Percentiles rank a stretch among this genome's conserved stretches.
phyloP scores from a whole-genome alignment of 164 flowering plant genomes.

The Tetracentron sinense region DNA sequence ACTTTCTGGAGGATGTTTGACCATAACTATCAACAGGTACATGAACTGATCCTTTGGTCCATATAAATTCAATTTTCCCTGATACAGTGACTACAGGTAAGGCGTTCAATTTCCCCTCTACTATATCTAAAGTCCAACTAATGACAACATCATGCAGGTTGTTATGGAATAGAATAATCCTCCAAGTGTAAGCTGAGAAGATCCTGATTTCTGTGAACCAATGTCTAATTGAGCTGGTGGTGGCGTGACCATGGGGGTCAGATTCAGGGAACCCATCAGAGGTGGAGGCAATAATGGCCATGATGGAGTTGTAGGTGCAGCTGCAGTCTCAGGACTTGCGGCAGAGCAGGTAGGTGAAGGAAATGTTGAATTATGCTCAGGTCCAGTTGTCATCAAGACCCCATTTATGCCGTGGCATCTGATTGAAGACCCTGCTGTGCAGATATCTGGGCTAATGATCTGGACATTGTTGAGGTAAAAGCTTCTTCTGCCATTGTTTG shows the following conservation, averaged over 20 bases:
- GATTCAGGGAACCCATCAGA: conserved; percentile 6
- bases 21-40: background rate
- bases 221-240: conserved; percentile 6
- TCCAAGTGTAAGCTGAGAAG: conserved; percentile 1
- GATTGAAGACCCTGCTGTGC: conserved; percentile 50
- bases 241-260: conserved; percentile 8
- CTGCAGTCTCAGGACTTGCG: conserved; percentile 7
- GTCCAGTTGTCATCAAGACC: conserved; percentile 24
- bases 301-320: conserved; percentile 15
- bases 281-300: conserved; percentile 11
- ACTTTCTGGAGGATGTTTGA: background rate
- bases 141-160: conserved; percentile 11
- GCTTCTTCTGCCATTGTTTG: conserved; percentile 47
- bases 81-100: background rate
- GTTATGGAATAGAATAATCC: conserved; percentile 7
- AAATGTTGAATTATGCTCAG: conserved; percentile 12
- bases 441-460: conserved; percentile 64
- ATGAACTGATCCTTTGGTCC: background rate
- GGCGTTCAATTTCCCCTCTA: background rate
- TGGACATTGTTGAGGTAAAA: conserved; percentile 55
- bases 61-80: background rate
- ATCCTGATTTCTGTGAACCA: conserved; percentile 15
- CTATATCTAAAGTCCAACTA: conserved; percentile 9
- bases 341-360: conserved; percentile 9
- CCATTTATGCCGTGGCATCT: conserved; percentile 88